phyloP scores from a whole-genome alignment of 176 grass and related monocot species.

The Triticum timopheevii region DNA sequence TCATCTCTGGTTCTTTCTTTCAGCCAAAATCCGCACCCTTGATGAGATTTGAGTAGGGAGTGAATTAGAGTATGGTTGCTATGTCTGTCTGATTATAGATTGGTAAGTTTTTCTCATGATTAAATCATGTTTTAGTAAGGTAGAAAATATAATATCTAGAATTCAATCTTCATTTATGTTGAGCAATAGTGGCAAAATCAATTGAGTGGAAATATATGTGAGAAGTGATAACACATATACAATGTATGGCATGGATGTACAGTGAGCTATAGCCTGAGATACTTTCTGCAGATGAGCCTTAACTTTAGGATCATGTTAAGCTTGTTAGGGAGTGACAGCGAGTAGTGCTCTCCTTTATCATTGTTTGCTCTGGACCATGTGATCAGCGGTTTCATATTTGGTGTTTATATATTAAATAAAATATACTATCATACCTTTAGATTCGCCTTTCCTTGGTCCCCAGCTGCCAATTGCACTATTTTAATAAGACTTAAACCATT shows the following conservation, averaged over 20 bases:
- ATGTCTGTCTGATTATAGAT: too few species aligned
- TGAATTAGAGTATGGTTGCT: too few species aligned
- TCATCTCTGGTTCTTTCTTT: too few species aligned
- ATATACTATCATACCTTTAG: not conserved
- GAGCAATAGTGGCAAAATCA: not conserved
- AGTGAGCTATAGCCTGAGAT: not conserved
- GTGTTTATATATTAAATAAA: conserved; percentile 16
- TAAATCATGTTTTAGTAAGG: too few species aligned
- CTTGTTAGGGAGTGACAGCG: not conserved
- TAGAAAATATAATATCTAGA: too few species aligned
- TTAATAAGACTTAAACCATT: conserved; percentile 1
- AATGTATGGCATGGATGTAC: not conserved
- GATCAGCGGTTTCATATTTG: conserved; percentile 16
- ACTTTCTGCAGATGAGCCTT: not conserved
- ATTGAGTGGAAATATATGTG: not conserved
- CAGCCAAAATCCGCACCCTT: too few species aligned
- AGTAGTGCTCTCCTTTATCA: not conserved
- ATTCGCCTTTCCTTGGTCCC: not conserved
- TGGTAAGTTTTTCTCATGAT: too few species aligned
- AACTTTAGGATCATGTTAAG: not conserved
- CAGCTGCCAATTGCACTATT: not conserved
- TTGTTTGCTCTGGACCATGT: not conserved
- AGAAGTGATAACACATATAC: not conserved
- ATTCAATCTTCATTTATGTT: not conserved
- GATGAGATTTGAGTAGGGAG: too few species aligned